A percentile compares a stretch with the other conserved stretches of the same genome.
phyloP scores from a whole-genome alignment of 345 rosid species.

The Gossypium thurberi region DNA sequence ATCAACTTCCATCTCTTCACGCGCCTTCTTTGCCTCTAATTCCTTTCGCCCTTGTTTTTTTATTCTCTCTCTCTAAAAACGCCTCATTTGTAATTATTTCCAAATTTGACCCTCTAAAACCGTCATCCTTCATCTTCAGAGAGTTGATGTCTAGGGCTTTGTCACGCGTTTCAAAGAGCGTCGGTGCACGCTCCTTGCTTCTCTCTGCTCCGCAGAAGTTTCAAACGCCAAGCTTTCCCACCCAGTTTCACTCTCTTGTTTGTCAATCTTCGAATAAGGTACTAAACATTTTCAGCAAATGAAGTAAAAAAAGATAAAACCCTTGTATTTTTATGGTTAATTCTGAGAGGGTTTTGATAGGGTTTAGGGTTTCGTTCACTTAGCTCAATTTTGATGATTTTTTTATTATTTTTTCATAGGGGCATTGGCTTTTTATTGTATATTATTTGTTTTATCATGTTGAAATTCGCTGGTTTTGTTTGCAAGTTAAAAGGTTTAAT shows the following conservation, averaged over 20 bases:
- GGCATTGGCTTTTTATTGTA: not conserved
- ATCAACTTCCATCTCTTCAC: not conserved
- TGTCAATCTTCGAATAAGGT: slow-evolving; percentile 35
- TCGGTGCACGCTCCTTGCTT: slow-evolving; percentile 37
- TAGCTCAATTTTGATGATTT: not conserved
- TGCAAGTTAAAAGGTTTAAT: not conserved
- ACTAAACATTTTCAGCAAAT: not conserved
- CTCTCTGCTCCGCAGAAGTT: slow-evolving; percentile 30
- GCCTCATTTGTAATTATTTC: not conserved
- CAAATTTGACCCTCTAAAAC: not conserved
- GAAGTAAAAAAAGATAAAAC: not conserved
- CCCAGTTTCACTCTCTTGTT: slow-evolving; percentile 34
- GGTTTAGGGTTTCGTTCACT: slow-evolving; percentile 32
- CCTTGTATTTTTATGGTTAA: not conserved
- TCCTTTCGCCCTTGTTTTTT: too few species aligned
- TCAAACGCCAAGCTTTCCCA: slow-evolving; percentile 25
- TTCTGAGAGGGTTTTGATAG: slow-evolving; percentile 30
- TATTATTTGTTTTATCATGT: slow-evolving; percentile 1
- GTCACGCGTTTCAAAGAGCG: slow-evolving; percentile 47
- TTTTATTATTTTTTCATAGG: not conserved
- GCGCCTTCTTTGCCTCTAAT: slow-evolving; percentile 19
- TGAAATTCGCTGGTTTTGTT: not conserved
- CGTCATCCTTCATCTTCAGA: not conserved
- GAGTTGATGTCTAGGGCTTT: slow-evolving; percentile 49
- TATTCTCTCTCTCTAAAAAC: not conserved